Conservation (phyloP, 176 grass and related monocot genomes). For the Melocanna baccifera region DNA sequence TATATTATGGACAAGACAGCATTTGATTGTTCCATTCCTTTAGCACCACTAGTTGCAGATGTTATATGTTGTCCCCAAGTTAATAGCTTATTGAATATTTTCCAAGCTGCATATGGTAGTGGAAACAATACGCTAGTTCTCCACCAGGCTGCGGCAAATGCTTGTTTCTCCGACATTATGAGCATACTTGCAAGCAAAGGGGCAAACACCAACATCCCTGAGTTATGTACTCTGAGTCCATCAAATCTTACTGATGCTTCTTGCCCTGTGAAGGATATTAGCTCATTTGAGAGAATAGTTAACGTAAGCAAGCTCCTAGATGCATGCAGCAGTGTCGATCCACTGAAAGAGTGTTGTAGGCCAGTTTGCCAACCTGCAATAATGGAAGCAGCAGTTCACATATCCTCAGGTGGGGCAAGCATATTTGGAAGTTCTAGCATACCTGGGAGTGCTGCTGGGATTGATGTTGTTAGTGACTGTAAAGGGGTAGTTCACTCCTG, state of each 20-base stretch:
- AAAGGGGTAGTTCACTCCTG: slow-evolving; percentile 94
- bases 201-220: slow-evolving; percentile 71
- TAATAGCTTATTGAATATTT: slow-evolving; percentile 90
- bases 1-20: slow-evolving; percentile 75
- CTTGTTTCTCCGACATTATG: slow-evolving; percentile 85
- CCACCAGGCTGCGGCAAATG: slow-evolving; percentile 73
- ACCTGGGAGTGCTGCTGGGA: slow-evolving; percentile 53
- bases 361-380: slow-evolving; percentile 93
- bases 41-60: slow-evolving; percentile 79
- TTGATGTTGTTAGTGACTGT: slow-evolving; percentile 81
- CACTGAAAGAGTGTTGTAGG: slow-evolving; percentile 90
- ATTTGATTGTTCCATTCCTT: slow-evolving; percentile 80
- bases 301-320: slow-evolving; percentile 84
- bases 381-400: slow-evolving; percentile 75
- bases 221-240: slow-evolving; percentile 70
- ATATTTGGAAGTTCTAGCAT: slow-evolving; percentile 69
- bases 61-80: slow-evolving; percentile 99
- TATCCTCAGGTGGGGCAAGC: slow-evolving; percentile 62
- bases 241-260: slow-evolving; percentile 81
- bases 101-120: slow-evolving; percentile 71
- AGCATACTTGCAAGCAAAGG: slow-evolving; percentile 79
- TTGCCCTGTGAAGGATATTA: slow-evolving; percentile 89
- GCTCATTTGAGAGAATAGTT: slow-evolving; percentile 75
- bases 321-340: slow-evolving; percentile 78
- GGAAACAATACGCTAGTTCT: slow-evolving; percentile 65